A percentile compares a stretch with the other conserved stretches of the same genome.
Evolutionary conservation across 495 filamentous ascomycete genomes (phyloP).

Genomic region (Penicillium paxilli): DNA sequence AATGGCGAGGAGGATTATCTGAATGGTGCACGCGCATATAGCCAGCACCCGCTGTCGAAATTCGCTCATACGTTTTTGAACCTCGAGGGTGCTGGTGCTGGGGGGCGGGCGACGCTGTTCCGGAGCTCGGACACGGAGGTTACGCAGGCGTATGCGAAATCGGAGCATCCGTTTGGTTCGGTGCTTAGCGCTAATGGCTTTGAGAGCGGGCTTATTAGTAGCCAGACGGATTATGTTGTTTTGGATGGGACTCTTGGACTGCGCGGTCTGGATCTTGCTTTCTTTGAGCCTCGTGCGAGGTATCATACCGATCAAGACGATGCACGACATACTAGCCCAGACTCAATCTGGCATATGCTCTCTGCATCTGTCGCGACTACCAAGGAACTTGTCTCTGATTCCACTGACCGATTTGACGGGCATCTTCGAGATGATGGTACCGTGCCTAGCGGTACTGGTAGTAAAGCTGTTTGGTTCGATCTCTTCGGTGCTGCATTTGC

Average conservation of each 20-base stretch:
- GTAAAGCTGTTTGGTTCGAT: constrained; percentile 88
- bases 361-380: constrained; percentile 75
- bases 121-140: constrained; percentile 86
- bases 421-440: constrained; percentile 55
- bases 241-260: constrained; percentile 79
- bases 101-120: constrained; percentile 85
- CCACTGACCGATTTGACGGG: constrained; percentile 66
- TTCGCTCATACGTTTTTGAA: constrained; percentile 88
- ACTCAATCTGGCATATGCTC: constrained; percentile 93
- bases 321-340: constrained; percentile 68
- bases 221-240: constrained; percentile 87
- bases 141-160: constrained; percentile 70
- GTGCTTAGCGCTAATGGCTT: constrained; percentile 84
- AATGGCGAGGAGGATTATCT: constrained; percentile 96
- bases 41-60: constrained; percentile 73
- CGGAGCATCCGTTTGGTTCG: constrained; percentile 76
- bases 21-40: constrained; percentile 85
- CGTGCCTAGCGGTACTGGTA: constrained; percentile 67
- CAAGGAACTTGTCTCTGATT: constrained; percentile 68
- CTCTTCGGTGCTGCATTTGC: constrained; percentile 81
- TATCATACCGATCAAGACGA: constrained; percentile 96
- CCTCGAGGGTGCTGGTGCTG: constrained; percentile 92
- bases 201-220: constrained; percentile 69
- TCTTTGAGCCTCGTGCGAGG: constrained; percentile 77
- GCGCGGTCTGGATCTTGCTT: constrained; percentile 89